phyloP scores from a whole-genome alignment of 2,329 filamentous ascomycete genomes.

The Purpureocillium lavendulum region DNA sequence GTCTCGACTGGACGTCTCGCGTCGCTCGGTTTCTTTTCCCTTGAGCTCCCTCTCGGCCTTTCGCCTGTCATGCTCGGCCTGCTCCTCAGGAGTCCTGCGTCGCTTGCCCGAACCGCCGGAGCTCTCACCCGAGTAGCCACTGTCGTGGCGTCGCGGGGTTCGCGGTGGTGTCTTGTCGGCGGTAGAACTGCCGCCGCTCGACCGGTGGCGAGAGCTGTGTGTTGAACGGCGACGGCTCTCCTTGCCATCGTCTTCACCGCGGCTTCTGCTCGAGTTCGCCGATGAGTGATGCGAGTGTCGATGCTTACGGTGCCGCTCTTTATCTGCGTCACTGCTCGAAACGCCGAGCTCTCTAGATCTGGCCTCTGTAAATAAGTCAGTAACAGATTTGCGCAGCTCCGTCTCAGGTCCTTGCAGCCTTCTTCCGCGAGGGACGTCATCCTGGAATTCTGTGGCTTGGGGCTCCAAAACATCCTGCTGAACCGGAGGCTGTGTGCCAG shows the following conservation, averaged over 20 bases:
- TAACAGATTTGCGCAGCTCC: conserved; percentile 36
- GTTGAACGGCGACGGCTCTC: conserved; percentile 20
- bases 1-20: conserved; percentile 11
- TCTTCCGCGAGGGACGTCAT: conserved; percentile 21
- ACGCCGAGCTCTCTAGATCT: conserved; percentile 29
- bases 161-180: conserved; percentile 24
- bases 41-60: conserved; percentile 35
- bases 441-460: conserved; percentile 20
- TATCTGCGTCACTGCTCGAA: conserved; percentile 27
- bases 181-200: conserved; percentile 27
- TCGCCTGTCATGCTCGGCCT: conserved; percentile 39
- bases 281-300: conserved; percentile 30
- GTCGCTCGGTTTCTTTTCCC: conserved; percentile 18
- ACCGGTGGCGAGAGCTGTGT: conserved; percentile 20
- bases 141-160: conserved; percentile 36
- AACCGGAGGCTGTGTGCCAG: conserved; percentile 6
- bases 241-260: conserved; percentile 19
- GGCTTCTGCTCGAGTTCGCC: conserved; percentile 19
- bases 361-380: conserved; percentile 50
- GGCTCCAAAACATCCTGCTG: conserved; percentile 15
- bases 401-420: conserved; percentile 25
- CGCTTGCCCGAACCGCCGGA: conserved; percentile 22
- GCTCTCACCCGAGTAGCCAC: conserved; percentile 35
- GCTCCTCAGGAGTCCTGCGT: conserved; percentile 39
- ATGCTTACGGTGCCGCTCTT: conserved; percentile 31